These are phyloP conservation scores for Diaporthe citrichinensis DNA, from an alignment of 2,329 filamentous ascomycete genomes.

Conservation along the genomic window DNA sequence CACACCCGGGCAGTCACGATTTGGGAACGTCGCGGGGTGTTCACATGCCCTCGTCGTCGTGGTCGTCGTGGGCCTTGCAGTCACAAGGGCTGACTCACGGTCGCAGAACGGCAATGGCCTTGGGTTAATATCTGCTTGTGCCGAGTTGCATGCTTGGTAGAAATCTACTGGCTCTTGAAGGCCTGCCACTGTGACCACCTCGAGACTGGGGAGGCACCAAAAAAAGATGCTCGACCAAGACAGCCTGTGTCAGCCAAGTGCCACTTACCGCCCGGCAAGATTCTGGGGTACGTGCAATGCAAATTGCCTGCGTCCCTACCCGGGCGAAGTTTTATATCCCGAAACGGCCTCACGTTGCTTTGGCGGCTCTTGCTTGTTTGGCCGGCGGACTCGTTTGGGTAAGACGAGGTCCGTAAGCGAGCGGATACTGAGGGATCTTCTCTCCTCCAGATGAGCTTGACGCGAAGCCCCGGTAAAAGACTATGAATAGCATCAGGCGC, in stretches of 20 bases:
- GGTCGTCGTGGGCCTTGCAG: not conserved
- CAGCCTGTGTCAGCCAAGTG: constrained; percentile 27
- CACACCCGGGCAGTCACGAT: not conserved
- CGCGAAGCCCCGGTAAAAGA: constrained; percentile 10
- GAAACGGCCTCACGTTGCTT: constrained; percentile 13
- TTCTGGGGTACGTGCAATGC: constrained; percentile 7
- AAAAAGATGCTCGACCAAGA: constrained; percentile 12
- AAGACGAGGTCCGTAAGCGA: constrained; percentile 22
- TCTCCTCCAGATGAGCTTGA: constrained; percentile 22
- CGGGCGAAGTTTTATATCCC: not conserved
- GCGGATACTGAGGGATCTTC: constrained; percentile 11
- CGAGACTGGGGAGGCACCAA: constrained; percentile 24
- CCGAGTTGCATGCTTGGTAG: not conserved
- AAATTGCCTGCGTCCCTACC: not conserved
- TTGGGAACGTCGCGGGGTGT: not conserved
- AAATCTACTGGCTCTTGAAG: constrained; percentile 16
- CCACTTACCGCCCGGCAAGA: constrained; percentile 24
- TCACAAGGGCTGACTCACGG: not conserved
- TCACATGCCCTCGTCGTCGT: not conserved
- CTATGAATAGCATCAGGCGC: constrained; percentile 26
- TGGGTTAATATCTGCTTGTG: not conserved
- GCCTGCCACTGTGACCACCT: constrained; percentile 7
- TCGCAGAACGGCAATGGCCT: not conserved
- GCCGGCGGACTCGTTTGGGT: not conserved
- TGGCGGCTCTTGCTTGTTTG: not conserved